These are phyloP conservation scores for Ceratocystiopsis brevicomis DNA, from an alignment of 2,329 filamentous ascomycete genomes.

Conservation along the genomic window DNA sequence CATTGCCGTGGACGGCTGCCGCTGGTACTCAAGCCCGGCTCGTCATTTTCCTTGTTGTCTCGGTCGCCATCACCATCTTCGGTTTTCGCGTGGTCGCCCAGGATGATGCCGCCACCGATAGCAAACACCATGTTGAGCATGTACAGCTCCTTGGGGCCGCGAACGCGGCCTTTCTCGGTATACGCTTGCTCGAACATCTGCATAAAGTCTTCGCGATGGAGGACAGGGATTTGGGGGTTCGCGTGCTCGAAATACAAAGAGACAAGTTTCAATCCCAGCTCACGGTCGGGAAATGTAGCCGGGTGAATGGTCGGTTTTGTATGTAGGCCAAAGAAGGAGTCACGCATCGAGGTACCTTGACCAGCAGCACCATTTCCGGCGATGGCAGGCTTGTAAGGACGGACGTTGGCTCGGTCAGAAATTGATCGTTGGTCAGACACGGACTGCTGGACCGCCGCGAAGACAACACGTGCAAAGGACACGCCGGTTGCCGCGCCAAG, in stretches of 20 bases:
- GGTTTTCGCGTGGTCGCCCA: constrained; percentile 39
- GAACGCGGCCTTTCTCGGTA: constrained; percentile 41
- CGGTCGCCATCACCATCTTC: constrained; percentile 11
- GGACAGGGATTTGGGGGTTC: constrained; percentile 85
- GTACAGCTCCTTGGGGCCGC: constrained; percentile 70
- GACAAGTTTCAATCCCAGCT: constrained; percentile 53
- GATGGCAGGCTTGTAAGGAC: constrained; percentile 33
- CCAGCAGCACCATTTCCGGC: constrained; percentile 21
- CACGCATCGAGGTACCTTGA: constrained; percentile 65
- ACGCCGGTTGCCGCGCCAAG: constrained; percentile 77
- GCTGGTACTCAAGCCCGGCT: not conserved
- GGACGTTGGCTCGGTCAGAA: constrained; percentile 45
- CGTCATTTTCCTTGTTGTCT: not conserved
- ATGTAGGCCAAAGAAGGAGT: constrained; percentile 93
- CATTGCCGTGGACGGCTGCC: constrained; percentile 24
- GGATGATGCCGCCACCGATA: constrained; percentile 83
- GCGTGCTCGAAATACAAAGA: constrained; percentile 88
- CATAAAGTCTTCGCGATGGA: constrained; percentile 82
- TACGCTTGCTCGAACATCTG: constrained; percentile 72
- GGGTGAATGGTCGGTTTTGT: constrained; percentile 75
- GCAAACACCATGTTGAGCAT: constrained; percentile 94
- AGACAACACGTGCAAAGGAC: constrained; percentile 84
- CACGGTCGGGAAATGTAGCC: constrained; percentile 63
- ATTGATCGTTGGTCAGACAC: constrained; percentile 44
- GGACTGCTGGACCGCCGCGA: constrained; percentile 70